phyloP scores from a whole-genome alignment of 2,329 filamentous ascomycete species.

The Cyphellophora europaea region DNA sequence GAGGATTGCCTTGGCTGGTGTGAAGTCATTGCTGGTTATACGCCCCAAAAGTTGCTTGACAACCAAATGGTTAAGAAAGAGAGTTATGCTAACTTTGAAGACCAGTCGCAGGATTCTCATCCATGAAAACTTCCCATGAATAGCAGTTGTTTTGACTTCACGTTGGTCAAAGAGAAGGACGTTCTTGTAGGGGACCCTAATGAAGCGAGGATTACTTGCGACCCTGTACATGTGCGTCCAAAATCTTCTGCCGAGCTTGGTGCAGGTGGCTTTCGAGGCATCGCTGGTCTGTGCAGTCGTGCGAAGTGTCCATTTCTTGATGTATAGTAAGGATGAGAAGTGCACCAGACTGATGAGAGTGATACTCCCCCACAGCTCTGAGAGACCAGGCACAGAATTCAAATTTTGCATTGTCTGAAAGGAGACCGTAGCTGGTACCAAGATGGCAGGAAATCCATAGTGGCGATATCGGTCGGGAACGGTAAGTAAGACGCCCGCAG shows the following conservation, averaged over 20 bases:
- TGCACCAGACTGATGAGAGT: slow-evolving; percentile 4
- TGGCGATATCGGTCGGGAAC: slow-evolving; percentile 1
- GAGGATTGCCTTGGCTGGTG: background rate
- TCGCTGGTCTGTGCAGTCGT: background rate
- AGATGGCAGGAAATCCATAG: slow-evolving; percentile 1
- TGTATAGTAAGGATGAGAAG: slow-evolving; percentile 3
- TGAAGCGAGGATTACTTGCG: background rate
- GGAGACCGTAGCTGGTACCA: slow-evolving; percentile 2
- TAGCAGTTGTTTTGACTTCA: slow-evolving; percentile 1
- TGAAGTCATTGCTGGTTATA: background rate
- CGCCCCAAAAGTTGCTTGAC: background rate
- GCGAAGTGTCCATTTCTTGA: slow-evolving; percentile 5
- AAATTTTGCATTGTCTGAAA: slow-evolving; percentile 4
- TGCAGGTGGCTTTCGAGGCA: background rate
- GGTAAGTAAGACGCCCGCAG: slow-evolving; percentile 2
- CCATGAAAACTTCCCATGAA: background rate
- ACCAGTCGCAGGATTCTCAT: background rate
- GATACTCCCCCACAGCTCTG: slow-evolving; percentile 1
- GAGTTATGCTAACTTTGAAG: background rate
- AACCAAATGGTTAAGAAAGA: background rate
- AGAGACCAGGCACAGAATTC: slow-evolving; percentile 1
- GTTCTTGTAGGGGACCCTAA: background rate
- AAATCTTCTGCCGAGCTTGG: background rate
- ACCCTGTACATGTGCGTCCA: slow-evolving; percentile 1
- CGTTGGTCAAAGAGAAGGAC: background rate